Base-by-base conservation (phyloP, 257 asterid genomes). In the Solanum habrochaites region DNA sequence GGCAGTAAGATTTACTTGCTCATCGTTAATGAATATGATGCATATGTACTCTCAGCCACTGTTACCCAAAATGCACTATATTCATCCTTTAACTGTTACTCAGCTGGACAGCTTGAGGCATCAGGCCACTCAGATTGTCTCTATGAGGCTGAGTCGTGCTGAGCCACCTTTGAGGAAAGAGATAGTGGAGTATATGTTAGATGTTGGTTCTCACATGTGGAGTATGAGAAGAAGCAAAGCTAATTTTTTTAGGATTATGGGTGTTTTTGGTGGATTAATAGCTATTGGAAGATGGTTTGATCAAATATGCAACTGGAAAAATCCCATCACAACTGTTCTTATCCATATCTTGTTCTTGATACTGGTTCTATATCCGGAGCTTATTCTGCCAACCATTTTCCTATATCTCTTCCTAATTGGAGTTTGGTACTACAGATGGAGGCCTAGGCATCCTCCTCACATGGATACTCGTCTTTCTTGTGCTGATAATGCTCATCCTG, bases 211-310 rank as follows among this genome's bases (percentile, higher is more conserved):
- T 4, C 86, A 86, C 43, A 56, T 86, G 21, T 86, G 88, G 88
- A 86, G 88, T 64, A 86, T 86, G 88, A 69, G 88, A 56, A 69
- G 71, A n/a, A 86, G 86, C 82, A 86, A 86, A 49, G 88, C 88
- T 15, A 86, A 86, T 6, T 66, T 78, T 86, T 64, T 62, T 23
- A 71, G 86, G 70, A 21, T 86, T 58, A 86, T 86, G 81, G 56
- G 81, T 12, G 82, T 80, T 66, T 80, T 86, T 27, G 43, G 52
- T 5, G 88, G 88, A 81, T 25, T 86, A 49, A 62, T 78, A 66
- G 75, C 88, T 64, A 72, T 66, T 18, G 86, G 86, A 8, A 78
- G 31, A 67, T 86, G 86, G 88, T 86, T 86, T 12, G 86, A 72
- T 47, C 86, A 81, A 18, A 71, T 86, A 9, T 86, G 86, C 82